A percentile compares a stretch with the other conserved stretches of the same genome.
phyloP scores from a whole-genome alignment of 768 basidiomycete species.

The Amanita rubescens region DNA sequence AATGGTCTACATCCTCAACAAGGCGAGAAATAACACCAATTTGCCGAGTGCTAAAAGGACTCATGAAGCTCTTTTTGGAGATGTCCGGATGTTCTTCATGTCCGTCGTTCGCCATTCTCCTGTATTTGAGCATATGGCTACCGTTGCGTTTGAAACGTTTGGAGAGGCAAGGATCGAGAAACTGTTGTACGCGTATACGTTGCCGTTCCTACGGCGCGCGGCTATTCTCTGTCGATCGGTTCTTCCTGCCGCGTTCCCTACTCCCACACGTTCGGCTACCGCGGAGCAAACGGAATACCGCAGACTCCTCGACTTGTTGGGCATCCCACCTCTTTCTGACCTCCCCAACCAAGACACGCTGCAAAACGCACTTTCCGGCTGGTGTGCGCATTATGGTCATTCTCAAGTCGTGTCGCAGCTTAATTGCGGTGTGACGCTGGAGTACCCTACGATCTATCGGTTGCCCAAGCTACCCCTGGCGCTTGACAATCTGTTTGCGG shows the following conservation, averaged over 20 bases:
- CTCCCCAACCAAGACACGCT: conserved; percentile 79
- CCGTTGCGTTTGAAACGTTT: conserved; percentile 69
- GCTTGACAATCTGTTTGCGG: conserved; percentile 74
- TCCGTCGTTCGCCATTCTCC: conserved; percentile 86
- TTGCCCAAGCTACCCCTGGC: conserved; percentile 74
- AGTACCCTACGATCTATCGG: conserved; percentile 79
- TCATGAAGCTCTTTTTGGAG: conserved; percentile 73
- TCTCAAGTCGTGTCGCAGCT: conserved; percentile 73
- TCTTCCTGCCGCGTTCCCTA: conserved; percentile 55
- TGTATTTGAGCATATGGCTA: conserved; percentile 79
- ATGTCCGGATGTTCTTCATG: conserved; percentile 85
- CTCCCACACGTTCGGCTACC: conserved; percentile 28
- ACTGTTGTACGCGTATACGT: conserved; percentile 77
- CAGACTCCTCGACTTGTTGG: conserved; percentile 66
- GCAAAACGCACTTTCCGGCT: conserved; percentile 83
- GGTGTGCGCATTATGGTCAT: conserved; percentile 86
- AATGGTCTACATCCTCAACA: conserved; percentile 75
- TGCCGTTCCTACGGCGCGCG: conserved; percentile 87
- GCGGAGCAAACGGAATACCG: conserved; percentile 62
- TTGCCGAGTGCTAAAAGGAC: conserved; percentile 36
- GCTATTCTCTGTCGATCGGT: conserved; percentile 79
- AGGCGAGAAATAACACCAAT: conserved; percentile 49
- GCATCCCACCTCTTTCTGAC: conserved; percentile 72
- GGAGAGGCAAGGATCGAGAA: conserved; percentile 83
- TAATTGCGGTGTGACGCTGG: conserved; percentile 72